A percentile compares a stretch with the other conserved stretches of the same genome.
Evolutionary conservation across 176 grass and related monocot species (phyloP).

Genomic region (Oryza coarctata): DNA sequence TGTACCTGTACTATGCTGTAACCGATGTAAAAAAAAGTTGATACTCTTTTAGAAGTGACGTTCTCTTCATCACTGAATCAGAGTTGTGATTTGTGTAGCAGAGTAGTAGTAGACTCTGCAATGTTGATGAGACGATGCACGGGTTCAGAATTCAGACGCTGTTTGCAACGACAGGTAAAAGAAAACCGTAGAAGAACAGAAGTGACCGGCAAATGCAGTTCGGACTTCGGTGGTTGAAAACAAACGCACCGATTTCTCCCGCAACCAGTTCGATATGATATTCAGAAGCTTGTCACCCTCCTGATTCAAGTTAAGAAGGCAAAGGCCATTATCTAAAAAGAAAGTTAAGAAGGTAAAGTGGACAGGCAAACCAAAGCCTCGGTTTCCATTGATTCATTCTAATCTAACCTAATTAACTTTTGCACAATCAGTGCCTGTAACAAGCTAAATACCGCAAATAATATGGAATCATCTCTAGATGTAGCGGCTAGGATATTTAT

Average conservation of each 20-base stretch:
- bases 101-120: not conserved
- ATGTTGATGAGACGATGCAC: not conserved
- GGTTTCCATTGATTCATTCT: too few relatives aligned
- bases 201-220: not conserved
- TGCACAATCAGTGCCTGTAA: too few relatives aligned
- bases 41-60: slow-evolving; percentile 37
- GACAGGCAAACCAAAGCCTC: too few relatives aligned
- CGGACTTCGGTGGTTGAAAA: too few relatives aligned
- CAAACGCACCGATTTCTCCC: too few relatives aligned
- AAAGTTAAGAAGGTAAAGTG: not conserved
- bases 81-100: not conserved
- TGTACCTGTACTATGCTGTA: slow-evolving; percentile 44
- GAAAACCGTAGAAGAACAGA: not conserved
- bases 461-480: too few relatives aligned
- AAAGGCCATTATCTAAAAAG: too few relatives aligned
- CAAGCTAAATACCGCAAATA: too few relatives aligned
- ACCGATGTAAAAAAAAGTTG: slow-evolving; percentile 45
- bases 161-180: not conserved
- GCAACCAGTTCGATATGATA: too few relatives aligned
- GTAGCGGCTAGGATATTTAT: too few relatives aligned
- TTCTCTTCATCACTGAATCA: not conserved
- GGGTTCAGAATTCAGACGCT: not conserved
- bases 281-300: too few relatives aligned
- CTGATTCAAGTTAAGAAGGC: not conserved
- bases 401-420: too few relatives aligned